Percentiles rank a stretch among this genome's conserved stretches.
Evolutionary conservation across 805 yeast genomes (phyloP).

Genomic region (Schizosaccharomyces lindneri): DNA sequence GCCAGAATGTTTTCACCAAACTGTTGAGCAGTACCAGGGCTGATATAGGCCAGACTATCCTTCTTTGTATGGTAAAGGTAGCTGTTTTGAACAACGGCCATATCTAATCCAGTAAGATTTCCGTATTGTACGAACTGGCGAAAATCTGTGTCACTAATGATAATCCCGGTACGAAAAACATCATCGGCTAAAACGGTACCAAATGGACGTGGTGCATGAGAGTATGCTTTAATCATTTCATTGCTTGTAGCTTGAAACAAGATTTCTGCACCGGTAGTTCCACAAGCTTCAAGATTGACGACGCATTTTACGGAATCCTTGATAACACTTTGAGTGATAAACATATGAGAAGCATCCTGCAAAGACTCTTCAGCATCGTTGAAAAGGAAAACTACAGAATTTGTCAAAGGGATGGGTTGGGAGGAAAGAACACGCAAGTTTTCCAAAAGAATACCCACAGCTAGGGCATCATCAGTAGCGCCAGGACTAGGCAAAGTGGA

Average conservation of each 20-base stretch:
- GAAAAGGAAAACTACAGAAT: neutral
- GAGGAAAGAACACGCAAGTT: neutral
- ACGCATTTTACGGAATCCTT: neutral
- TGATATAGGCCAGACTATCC: neutral
- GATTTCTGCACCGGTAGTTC: neutral
- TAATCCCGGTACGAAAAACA: conserved; percentile 1
- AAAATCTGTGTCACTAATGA: neutral
- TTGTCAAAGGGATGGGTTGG: neutral
- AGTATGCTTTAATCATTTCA: conserved; percentile 33
- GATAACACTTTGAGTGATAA: neutral
- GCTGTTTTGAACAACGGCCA: conserved; percentile 1
- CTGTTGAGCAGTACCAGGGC: conserved; percentile 1
- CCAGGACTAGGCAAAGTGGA: conserved; percentile 3
- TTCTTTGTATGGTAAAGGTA: neutral
- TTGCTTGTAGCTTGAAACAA: conserved; percentile 1
- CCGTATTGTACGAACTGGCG: conserved; percentile 2
- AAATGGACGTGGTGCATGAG: neutral
- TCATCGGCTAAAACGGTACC: conserved; percentile 1
- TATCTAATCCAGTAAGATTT: conserved; percentile 1
- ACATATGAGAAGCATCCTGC: conserved; percentile 1
- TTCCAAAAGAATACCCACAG: neutral
- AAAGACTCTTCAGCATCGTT: conserved; percentile 1
- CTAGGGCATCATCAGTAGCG: conserved; percentile 1
- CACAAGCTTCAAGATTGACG: conserved; percentile 1
- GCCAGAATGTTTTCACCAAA: conserved; percentile 1